Base-by-base conservation (phyloP, 805 yeast genomes). In the Lachancea quebecensis region DNA sequence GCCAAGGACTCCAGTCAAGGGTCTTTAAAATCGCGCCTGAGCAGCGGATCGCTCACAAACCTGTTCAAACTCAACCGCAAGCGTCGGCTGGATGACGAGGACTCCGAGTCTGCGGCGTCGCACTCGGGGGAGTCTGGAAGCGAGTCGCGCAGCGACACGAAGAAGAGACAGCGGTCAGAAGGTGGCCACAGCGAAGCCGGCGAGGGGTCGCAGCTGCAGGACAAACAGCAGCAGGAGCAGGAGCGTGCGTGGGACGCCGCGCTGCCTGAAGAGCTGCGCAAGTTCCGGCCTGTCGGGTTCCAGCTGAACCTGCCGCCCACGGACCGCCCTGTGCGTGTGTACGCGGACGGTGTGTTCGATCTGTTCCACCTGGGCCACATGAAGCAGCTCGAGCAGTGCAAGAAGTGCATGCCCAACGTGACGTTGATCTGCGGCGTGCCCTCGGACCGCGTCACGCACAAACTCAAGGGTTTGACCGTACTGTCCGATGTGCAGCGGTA, bases 271-370 rank as follows among this genome's bases (percentile, higher is more conserved):
- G 79, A 85, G 50, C 77, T 77, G 57, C 72, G 90, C 48, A 84
- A 79, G 66, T 87, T 72, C 68, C 75, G 96, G 56, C 96, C 96
- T 18, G 66, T 67, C 29, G 96, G 96, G 2, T 88, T 67, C 68
- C 71, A 70, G 53, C 77, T 93, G 65, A 88, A 87, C 54, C 55
- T 81, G 21, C 99, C 99, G 2, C 95, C 96, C 2, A 70, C 62
- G 3, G 93, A 84, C 58, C 74, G 96, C 48, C 90, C 96, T 1
- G 79, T 93, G 27, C 75, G 99, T 49, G 79, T 93, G n/a, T 93
- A 93, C 63, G 99, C 99, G 5, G 99, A 93, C 67, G 99, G 99
- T 43, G 96, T 93, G 15, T 93, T 93, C 70, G 99, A 93, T 67
- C 70, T 93, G 50, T 93, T 93, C 69, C 99, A 93, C 66, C 65